phyloP scores from a whole-genome alignment of 2,329 filamentous ascomycete genomes.

The Paecilomyces sp. region DNA sequence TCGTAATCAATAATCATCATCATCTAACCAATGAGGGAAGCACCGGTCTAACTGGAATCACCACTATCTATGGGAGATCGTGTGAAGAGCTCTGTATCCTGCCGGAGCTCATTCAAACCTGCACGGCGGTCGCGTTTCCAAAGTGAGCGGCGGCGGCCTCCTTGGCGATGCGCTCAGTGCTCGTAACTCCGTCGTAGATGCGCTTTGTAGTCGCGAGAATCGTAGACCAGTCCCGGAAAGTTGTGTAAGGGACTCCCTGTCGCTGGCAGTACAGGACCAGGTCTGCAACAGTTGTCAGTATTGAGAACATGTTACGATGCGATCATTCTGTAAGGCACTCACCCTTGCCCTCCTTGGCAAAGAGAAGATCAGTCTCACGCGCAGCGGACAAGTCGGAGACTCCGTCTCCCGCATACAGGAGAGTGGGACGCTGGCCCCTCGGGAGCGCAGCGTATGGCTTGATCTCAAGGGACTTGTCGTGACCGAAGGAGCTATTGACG shows the following conservation, averaged over 20 bases:
- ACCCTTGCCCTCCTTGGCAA: constrained; percentile 87
- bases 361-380: constrained; percentile 84
- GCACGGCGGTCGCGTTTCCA: constrained; percentile 8
- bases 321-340: constrained; percentile 20
- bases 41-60: not conserved
- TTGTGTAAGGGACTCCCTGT: constrained; percentile 77
- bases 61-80: not conserved
- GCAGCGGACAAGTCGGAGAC: constrained; percentile 90
- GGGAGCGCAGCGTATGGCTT: constrained; percentile 70
- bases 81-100: not conserved
- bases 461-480: constrained; percentile 92
- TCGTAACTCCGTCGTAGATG: constrained; percentile 65
- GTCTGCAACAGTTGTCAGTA: constrained; percentile 47
- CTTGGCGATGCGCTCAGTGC: constrained; percentile 48
- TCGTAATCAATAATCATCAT: not conserved
- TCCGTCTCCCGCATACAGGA: constrained; percentile 94
- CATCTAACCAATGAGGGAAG: not conserved
- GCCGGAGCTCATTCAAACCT: not conserved
- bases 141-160: constrained; percentile 51
- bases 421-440: constrained; percentile 60
- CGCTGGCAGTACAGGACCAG: constrained; percentile 80
- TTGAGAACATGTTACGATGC: not conserved
- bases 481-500: constrained; percentile 65
- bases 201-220: constrained; percentile 71
- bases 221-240: constrained; percentile 75